Evolutionary conservation across 257 asterid genomes (phyloP).

Genomic region (Gentiana dahurica): DNA sequence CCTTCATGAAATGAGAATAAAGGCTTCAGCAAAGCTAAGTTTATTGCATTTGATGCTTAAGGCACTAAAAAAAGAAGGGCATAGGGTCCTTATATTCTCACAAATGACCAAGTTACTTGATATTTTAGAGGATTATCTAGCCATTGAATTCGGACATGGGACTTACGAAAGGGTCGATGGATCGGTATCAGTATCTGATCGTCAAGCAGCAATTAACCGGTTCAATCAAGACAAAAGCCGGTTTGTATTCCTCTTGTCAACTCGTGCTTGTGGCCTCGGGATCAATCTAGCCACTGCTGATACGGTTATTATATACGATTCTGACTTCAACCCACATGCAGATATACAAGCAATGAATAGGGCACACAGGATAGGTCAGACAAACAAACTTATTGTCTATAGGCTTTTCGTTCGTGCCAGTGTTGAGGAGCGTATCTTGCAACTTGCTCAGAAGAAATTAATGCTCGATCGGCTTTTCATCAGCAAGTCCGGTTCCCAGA

Average conservation of each 20-base stretch:
- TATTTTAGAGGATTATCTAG: constrained; percentile 88
- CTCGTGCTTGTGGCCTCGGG: constrained; percentile 99
- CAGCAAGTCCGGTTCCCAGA: constrained; percentile 85
- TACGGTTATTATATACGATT: constrained; percentile 90
- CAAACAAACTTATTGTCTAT: constrained; percentile 85
- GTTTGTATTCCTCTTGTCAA: constrained; percentile 83
- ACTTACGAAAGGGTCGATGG: constrained; percentile 98
- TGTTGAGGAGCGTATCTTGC: constrained; percentile 97
- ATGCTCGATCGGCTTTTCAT: constrained; percentile 98
- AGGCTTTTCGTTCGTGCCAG: constrained; percentile 99
- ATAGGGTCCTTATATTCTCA: constrained; percentile 89
- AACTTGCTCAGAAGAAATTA: constrained; percentile 93
- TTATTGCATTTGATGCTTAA: constrained; percentile 94
- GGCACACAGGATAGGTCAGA: constrained; percentile 96
- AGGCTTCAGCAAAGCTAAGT: constrained; percentile 95
- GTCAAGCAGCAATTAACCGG: constrained; percentile 90
- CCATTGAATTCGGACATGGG: constrained; percentile 81
- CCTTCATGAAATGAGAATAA: constrained; percentile 97
- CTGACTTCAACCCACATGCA: constrained; percentile 98
- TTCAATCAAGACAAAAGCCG: constrained; percentile 95
- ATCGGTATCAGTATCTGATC: constrained; percentile 76
- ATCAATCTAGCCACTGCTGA: constrained; percentile 99
- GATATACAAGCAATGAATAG: constrained; percentile 99
- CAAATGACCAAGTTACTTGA: constrained; percentile 98
- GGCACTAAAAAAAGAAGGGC: constrained; percentile 67